phyloP scores from a whole-genome alignment of 1,284 basidiomycete genomes.

The Ganoderma lingzhi region DNA sequence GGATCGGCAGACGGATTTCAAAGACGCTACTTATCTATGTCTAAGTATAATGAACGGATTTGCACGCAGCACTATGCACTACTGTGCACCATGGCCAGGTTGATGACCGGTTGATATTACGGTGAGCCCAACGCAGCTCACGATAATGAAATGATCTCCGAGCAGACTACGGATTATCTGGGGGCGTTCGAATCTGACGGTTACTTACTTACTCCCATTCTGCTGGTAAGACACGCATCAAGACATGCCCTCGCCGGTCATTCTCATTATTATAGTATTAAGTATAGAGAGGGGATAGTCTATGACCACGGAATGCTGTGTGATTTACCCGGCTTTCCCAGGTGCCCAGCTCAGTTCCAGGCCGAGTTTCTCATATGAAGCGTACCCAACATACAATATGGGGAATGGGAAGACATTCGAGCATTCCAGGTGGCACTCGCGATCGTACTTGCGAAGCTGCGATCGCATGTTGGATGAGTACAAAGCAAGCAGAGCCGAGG shows the following conservation, averaged over 20 bases:
- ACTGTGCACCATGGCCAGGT: background rate
- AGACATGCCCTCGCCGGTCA: background rate
- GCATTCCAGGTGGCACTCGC: background rate
- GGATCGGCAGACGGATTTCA: background rate
- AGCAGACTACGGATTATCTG: background rate
- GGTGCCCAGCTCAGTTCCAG: background rate
- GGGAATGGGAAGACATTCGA: background rate
- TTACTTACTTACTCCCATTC: background rate
- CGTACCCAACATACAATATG: background rate
- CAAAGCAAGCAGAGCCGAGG: background rate
- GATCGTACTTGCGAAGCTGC: background rate
- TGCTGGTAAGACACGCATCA: background rate
- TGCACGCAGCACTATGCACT: too few species aligned
- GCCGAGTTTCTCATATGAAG: background rate
- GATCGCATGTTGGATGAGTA: background rate
- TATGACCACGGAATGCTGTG: background rate
- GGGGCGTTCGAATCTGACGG: background rate
- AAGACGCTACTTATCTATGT: background rate
- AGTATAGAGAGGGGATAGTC: background rate
- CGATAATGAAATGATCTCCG: background rate
- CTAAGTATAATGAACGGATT: background rate
- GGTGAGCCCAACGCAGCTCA: background rate
- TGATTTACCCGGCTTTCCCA: background rate
- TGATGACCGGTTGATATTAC: background rate
- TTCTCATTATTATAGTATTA: too few species aligned